Evolutionary conservation across 306 rosid genomes (phyloP).

Genomic region (Coriaria nepalensis): DNA sequence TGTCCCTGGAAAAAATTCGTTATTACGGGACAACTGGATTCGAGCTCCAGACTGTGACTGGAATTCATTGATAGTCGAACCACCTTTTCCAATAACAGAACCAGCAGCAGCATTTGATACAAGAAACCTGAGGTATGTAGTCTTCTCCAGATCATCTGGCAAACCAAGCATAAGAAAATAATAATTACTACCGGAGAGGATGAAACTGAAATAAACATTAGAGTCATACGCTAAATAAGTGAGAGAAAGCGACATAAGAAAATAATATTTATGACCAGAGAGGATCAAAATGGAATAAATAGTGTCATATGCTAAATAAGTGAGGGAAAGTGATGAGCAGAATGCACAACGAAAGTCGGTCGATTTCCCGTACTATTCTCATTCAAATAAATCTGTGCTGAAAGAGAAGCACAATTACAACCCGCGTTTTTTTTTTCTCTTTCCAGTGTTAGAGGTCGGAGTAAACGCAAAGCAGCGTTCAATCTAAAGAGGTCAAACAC

Average conservation of each 20-base stretch:
- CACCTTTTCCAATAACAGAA: constrained; percentile 99
- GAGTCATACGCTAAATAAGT: too few species aligned
- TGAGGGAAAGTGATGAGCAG: background rate
- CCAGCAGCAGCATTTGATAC: constrained; percentile 99
- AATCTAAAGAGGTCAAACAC: too few species aligned
- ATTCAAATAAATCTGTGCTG: too few species aligned
- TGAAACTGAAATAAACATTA: constrained; percentile 8
- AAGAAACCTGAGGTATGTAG: constrained; percentile 80
- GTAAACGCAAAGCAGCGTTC: too few species aligned
- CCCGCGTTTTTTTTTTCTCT: too few species aligned
- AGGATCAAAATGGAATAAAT: constrained; percentile 8
- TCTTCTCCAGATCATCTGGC: constrained; percentile 71
- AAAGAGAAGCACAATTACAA: too few species aligned
- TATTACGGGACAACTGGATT: constrained; percentile 88
- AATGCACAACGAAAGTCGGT: too few species aligned
- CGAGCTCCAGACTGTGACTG: constrained; percentile 98
- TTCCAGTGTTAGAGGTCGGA: too few species aligned
- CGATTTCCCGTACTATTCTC: too few species aligned
- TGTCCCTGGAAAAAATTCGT: constrained; percentile 97
- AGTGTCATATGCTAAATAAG: too few species aligned
- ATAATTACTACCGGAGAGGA: constrained; percentile 5
- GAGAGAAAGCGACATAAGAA: background rate
- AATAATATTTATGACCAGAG: constrained; percentile 3
- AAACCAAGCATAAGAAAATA: constrained; percentile 16
- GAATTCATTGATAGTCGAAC: constrained; percentile 97